Evolutionary conservation across 768 basidiomycete species (phyloP).

Genomic region (Mycena olivaceomarginata): DNA sequence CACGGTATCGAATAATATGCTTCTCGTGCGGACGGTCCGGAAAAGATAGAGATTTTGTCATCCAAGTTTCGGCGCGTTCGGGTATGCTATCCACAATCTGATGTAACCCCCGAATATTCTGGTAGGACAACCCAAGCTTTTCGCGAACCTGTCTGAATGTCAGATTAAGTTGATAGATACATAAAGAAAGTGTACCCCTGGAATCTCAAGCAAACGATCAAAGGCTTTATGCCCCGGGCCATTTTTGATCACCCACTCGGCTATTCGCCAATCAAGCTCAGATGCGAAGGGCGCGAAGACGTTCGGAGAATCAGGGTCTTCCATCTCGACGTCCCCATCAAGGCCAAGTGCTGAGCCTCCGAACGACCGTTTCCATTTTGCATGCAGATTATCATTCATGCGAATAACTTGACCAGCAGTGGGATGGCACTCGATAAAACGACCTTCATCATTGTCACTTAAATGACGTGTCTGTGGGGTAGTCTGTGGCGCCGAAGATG

Average conservation of each 20-base stretch:
- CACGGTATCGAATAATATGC: slow-evolving; percentile 39
- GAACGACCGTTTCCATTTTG: slow-evolving; percentile 29
- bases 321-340: slow-evolving; percentile 36
- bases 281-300: slow-evolving; percentile 47
- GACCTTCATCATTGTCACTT: neutral
- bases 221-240: no score
- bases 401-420: slow-evolving; percentile 1
- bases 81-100: slow-evolving; percentile 30
- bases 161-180: neutral
- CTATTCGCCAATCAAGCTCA: slow-evolving; percentile 52
- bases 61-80: slow-evolving; percentile 49
- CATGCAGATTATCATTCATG: slow-evolving; percentile 34
- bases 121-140: slow-evolving; percentile 51
- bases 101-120: slow-evolving; percentile 49
- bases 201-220: slow-evolving; percentile 31
- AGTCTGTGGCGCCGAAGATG: neutral
- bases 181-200: slow-evolving; percentile 46
- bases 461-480: neutral
- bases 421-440: no score
- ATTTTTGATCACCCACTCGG: slow-evolving; percentile 52
- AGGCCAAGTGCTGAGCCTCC: neutral
- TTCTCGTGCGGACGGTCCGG: slow-evolving; percentile 45
- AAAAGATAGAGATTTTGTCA: slow-evolving; percentile 45
- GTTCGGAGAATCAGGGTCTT: slow-evolving; percentile 13
- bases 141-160: slow-evolving; percentile 42